phyloP scores from a whole-genome alignment of 257 asterid genomes.

The Penstemon davidsonii region DNA sequence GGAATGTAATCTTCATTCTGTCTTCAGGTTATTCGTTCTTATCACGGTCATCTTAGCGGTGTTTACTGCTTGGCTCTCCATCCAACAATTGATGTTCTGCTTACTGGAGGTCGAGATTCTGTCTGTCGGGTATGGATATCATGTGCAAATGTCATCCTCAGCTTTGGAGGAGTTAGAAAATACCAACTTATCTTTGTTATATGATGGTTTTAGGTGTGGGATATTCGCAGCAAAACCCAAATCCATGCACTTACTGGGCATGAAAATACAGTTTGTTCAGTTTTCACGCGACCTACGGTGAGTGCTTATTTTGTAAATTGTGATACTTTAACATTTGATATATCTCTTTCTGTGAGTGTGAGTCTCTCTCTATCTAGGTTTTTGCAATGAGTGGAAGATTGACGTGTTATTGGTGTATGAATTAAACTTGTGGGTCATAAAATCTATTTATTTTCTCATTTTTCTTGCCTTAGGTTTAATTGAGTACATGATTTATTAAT shows the following conservation, averaged over 20 bases:
- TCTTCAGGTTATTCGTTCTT: conserved; percentile 84
- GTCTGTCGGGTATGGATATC: conserved; percentile 67
- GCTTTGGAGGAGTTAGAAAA: conserved; percentile 10
- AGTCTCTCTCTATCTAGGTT: background rate
- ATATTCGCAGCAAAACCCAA: conserved; percentile 93
- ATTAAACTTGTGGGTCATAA: background rate
- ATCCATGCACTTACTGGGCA: conserved; percentile 88
- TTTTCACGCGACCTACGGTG: conserved; percentile 83
- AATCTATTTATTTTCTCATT: background rate
- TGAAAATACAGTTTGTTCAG: conserved; percentile 96
- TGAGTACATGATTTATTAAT: too few species aligned
- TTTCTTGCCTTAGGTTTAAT: too few species aligned
- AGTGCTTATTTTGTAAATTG: conserved; percentile 31
- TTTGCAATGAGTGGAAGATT: conserved; percentile 9
- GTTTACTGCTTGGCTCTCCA: conserved; percentile 95
- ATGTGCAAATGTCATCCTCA: conserved; percentile 1
- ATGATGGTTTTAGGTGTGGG: conserved; percentile 70
- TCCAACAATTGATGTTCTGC: conserved; percentile 84
- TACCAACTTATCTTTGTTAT: conserved; percentile 25
- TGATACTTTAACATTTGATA: background rate
- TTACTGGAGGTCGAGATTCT: conserved; percentile 98
- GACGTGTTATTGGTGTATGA: conserved; percentile 8
- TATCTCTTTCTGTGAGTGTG: background rate
- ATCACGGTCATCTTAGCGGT: conserved; percentile 98
- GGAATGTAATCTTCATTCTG: conserved; percentile 11